Percentiles rank a stretch among this genome's conserved stretches.
Conservation (phyloP, 2,329 filamentous ascomycete species). For the Fusarium keratoplasticum region DNA sequence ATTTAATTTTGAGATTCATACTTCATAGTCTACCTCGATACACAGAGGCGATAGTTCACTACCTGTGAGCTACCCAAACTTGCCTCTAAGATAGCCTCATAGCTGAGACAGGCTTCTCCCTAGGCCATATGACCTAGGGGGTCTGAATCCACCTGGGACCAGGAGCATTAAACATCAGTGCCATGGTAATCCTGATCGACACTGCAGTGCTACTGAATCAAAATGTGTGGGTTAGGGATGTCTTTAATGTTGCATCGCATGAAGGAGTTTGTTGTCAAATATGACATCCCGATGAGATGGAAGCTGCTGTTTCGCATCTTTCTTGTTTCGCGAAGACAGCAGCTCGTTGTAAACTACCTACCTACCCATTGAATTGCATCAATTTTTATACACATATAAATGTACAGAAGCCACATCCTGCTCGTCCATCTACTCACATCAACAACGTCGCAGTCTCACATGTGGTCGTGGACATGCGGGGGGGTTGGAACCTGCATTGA, state of each 20-base stretch:
- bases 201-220: not conserved
- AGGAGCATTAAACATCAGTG: not conserved
- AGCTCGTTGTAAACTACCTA: not conserved
- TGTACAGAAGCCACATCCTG: not conserved
- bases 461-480: constrained; percentile 12
- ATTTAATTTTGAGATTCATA: not conserved
- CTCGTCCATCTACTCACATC: not conserved
- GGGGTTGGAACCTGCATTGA: constrained; percentile 25
- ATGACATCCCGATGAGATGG: not conserved
- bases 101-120: not conserved
- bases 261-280: not conserved
- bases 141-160: not conserved
- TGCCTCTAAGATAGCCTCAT: not conserved
- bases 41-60: not conserved
- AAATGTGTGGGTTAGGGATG: not conserved
- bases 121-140: not conserved
- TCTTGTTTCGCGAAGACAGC: not conserved
- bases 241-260: constrained; percentile 6
- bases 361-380: not conserved
- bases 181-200: not conserved
- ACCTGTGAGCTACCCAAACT: not conserved
- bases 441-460: not conserved
- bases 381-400: not conserved
- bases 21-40: not conserved
- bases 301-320: not conserved